Evolutionary conservation across 75 land plant species (phyloP).

Genomic region (Picea glauca): DNA sequence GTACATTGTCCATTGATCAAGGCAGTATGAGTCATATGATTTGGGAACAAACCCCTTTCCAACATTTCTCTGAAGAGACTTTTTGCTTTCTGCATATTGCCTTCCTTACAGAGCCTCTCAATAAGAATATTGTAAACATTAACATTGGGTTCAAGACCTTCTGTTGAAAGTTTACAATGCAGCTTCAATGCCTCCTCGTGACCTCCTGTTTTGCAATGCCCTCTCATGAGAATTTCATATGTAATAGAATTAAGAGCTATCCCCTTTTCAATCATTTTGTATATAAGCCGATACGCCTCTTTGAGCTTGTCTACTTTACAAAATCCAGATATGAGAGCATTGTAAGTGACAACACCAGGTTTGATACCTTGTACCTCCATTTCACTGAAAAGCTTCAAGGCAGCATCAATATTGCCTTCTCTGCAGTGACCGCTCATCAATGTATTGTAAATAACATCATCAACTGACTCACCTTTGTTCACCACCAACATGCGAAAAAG

Average conservation of each 20-base stretch:
- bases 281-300: conserved; percentile 44
- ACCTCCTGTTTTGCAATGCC: conserved; percentile 43
- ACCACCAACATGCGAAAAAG: conserved; percentile 65
- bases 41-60: conserved; percentile 39
- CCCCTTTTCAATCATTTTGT: conserved; percentile 40
- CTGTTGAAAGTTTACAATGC: conserved; percentile 30
- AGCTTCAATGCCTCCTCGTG: conserved; percentile 40
- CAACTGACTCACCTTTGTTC: conserved; percentile 38
- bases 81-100: conserved; percentile 41
- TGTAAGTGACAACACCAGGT: conserved; percentile 52
- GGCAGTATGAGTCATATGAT: conserved; percentile 36
- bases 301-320: conserved; percentile 31
- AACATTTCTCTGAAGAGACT: conserved; percentile 32
- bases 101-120: conserved; percentile 39
- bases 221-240: conserved; percentile 47
- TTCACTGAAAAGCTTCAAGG: conserved; percentile 33
- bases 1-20: conserved; percentile 45
- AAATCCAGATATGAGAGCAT: conserved; percentile 38
- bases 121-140: conserved; percentile 53
- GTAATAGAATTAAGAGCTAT: conserved; percentile 6
- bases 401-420: conserved; percentile 36
- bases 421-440: conserved; percentile 44
- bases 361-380: conserved; percentile 32
- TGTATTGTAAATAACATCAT: conserved; percentile 43
- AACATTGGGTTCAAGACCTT: conserved; percentile 32